Percentiles rank a stretch among this genome's conserved stretches.
phyloP scores from a whole-genome alignment of 257 asterid genomes.

The Perilla frutescens region DNA sequence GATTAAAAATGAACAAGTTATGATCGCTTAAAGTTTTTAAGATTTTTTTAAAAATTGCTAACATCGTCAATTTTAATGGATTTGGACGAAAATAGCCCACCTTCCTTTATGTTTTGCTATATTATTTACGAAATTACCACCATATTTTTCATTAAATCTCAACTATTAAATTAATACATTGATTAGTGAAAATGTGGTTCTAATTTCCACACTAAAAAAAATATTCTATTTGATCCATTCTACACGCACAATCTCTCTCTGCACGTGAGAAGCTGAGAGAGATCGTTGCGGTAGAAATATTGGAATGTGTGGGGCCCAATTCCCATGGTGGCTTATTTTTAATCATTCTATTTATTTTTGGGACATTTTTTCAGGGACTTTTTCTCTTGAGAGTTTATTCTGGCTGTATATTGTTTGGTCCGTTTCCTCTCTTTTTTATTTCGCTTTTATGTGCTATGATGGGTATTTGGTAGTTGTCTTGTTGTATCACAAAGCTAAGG shows the following conservation, averaged over 20 bases:
- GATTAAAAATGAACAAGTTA: too few relatives aligned
- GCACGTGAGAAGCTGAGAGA: constrained; percentile 54
- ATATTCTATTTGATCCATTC: too few relatives aligned
- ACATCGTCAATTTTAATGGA: too few relatives aligned
- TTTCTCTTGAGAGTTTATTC: background rate
- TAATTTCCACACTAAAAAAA: too few relatives aligned
- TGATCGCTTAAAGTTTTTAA: too few relatives aligned
- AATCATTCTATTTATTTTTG: constrained; percentile 20
- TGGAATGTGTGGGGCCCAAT: constrained; percentile 48
- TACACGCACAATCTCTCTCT: constrained; percentile 25
- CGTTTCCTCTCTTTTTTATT: constrained; percentile 24
- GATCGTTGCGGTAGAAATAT: constrained; percentile 28
- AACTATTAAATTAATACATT: too few relatives aligned
- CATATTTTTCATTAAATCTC: too few relatives aligned
- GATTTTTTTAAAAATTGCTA: too few relatives aligned
- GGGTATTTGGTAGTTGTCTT: constrained; percentile 68
- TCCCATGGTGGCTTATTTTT: constrained; percentile 36
- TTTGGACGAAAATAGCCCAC: too few relatives aligned
- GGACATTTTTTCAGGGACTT: constrained; percentile 5
- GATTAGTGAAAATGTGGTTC: too few relatives aligned
- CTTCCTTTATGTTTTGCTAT: too few relatives aligned
- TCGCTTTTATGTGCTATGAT: constrained; percentile 62
- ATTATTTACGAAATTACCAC: too few relatives aligned
- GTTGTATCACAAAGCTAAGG: constrained; percentile 58
- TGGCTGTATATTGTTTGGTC: constrained; percentile 13